A percentile compares a stretch with the other conserved stretches of the same genome.
phyloP scores from a whole-genome alignment of 1,284 basidiomycete species.

The Austroboletus niveus region DNA sequence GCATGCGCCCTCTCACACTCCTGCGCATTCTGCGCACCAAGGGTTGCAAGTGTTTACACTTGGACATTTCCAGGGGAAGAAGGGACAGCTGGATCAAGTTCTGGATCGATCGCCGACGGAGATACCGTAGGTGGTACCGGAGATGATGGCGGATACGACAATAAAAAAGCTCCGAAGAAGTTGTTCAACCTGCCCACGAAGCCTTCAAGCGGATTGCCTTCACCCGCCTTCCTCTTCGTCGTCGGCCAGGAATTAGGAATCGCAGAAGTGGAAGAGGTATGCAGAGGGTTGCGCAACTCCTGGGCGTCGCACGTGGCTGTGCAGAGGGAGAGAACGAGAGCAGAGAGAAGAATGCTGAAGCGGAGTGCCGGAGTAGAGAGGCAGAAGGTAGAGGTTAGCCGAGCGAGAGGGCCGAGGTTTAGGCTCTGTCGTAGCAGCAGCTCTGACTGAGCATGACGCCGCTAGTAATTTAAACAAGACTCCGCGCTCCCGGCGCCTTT shows the following conservation, averaged over 20 bases:
- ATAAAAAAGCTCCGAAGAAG: conserved; percentile 32
- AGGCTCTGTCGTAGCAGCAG: too few species aligned
- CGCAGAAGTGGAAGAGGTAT: too few species aligned
- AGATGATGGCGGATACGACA: conserved; percentile 24
- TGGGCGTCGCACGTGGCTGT: too few species aligned
- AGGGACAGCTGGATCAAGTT: conserved; percentile 12
- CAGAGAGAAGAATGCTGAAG: too few species aligned
- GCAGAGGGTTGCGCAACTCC: too few species aligned
- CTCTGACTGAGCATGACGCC: too few species aligned
- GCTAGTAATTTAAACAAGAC: too few species aligned
- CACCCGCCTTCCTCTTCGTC: conserved; percentile 20
- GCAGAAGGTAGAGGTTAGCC: too few species aligned
- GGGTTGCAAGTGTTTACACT: conserved; percentile 81
- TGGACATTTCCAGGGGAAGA: conserved; percentile 51
- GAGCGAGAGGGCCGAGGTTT: too few species aligned
- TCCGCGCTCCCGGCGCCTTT: too few species aligned
- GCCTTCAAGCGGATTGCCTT: conserved; percentile 11
- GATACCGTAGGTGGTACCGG: conserved; percentile 6
- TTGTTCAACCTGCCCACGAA: conserved; percentile 31
- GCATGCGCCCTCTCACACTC: not conserved
- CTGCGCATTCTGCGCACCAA: conserved; percentile 43
- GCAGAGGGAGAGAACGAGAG: too few species aligned
- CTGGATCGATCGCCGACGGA: conserved; percentile 1
- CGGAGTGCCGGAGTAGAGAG: too few species aligned
- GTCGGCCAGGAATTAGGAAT: not conserved